A percentile compares a stretch with the other conserved stretches of the same genome.
These are phyloP conservation scores for Tirmania nivea DNA, from an alignment of 495 filamentous ascomycete species.

Conservation along the genomic window DNA sequence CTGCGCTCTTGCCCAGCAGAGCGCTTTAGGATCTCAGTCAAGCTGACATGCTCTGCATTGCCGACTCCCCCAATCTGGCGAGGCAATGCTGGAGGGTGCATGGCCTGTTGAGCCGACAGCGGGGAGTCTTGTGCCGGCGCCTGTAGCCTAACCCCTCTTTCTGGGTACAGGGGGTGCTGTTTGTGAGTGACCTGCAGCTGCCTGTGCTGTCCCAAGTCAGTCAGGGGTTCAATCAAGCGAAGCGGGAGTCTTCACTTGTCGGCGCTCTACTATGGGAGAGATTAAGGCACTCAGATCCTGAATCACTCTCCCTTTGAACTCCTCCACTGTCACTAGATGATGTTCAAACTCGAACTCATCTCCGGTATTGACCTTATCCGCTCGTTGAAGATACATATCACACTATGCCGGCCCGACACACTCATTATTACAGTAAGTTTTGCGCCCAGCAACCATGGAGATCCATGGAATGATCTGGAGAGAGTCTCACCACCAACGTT, in stretches of 20 bases:
- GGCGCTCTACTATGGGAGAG: slow-evolving; percentile 11
- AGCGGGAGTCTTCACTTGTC: slow-evolving; percentile 1
- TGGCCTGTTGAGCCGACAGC: no score
- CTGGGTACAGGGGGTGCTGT: not conserved
- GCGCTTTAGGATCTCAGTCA: not conserved
- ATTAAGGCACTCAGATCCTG: slow-evolving; percentile 16
- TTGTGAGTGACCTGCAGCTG: no score
- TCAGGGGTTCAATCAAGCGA: no score
- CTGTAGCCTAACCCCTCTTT: not conserved
- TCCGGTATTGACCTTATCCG: slow-evolving; percentile 9
- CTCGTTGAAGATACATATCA: slow-evolving; percentile 16
- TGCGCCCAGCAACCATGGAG: not conserved
- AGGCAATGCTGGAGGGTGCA: no score
- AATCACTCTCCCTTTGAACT: slow-evolving; percentile 14
- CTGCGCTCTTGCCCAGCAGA: no score
- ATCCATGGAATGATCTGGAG: not conserved
- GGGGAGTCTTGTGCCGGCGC: no score
- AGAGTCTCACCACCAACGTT: slow-evolving; percentile 9
- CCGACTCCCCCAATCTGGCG: not conserved
- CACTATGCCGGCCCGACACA: slow-evolving; percentile 3
- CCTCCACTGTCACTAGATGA: slow-evolving; percentile 18
- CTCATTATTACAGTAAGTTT: no score
- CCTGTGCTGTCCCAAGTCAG: no score
- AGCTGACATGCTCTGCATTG: not conserved
- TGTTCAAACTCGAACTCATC: slow-evolving; percentile 20